Percentiles rank a stretch among this genome's conserved stretches.
phyloP scores from a whole-genome alignment of 805 yeast species.

The Kodamaea sagamina region DNA sequence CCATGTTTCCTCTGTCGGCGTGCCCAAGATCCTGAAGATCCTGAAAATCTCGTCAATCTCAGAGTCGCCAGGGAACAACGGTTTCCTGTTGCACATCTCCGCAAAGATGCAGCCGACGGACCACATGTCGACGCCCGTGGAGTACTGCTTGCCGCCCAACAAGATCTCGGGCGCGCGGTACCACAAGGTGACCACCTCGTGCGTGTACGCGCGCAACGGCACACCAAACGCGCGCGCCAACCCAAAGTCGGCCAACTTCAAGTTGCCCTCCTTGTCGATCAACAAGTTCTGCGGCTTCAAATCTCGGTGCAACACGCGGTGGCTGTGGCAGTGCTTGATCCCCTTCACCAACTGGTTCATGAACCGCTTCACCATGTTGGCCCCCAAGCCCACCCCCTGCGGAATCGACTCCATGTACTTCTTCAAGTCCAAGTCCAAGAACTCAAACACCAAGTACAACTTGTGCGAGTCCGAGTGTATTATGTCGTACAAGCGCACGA shows the following conservation, averaged over 20 bases:
- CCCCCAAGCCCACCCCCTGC: conserved; percentile 85
- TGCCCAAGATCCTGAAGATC: conserved; percentile 89
- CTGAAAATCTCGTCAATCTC: conserved; percentile 96
- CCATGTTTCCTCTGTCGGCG: conserved; percentile 92
- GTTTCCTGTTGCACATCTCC: conserved; percentile 95
- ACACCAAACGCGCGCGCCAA: conserved; percentile 97
- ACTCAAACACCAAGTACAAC: conserved; percentile 90
- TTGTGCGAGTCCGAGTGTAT: conserved; percentile 94
- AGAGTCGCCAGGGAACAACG: conserved; percentile 95
- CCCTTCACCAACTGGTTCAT: conserved; percentile 92
- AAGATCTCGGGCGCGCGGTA: conserved; percentile 95
- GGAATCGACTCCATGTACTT: conserved; percentile 96
- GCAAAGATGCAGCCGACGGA: conserved; percentile 97
- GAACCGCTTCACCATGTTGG: conserved; percentile 87
- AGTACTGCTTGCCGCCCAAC: conserved; percentile 94
- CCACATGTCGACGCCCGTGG: conserved; percentile 99
- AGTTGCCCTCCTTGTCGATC: conserved; percentile 92
- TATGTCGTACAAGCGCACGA: conserved; percentile 87
- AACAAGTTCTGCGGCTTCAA: conserved; percentile 94
- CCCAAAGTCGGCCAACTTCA: conserved; percentile 74
- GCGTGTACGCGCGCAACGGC: conserved; percentile 94
- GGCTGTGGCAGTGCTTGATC: conserved; percentile 89
- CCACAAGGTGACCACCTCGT: conserved; percentile 98
- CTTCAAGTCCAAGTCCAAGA: conserved; percentile 89
- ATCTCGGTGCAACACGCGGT: conserved; percentile 92